Evolutionary conservation across 371 early-diverging fungal species (phyloP).

Genomic region (Encephalitozoon cuniculi): DNA sequence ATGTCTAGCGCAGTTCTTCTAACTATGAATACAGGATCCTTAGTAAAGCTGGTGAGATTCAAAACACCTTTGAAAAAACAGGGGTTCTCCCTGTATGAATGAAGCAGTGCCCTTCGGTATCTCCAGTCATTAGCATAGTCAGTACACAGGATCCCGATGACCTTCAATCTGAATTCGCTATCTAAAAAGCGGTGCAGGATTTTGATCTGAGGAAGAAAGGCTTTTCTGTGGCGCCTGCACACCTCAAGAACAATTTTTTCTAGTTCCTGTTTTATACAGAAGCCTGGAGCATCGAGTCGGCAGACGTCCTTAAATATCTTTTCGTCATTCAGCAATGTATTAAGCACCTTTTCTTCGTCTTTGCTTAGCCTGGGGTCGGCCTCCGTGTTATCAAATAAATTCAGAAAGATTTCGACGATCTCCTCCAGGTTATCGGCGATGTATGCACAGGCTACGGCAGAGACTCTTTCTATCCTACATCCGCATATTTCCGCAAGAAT

Average conservation of each 20-base stretch:
- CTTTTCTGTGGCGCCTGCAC: neutral
- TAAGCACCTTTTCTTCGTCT: neutral
- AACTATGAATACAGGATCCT: conserved; percentile 29
- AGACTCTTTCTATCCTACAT: neutral
- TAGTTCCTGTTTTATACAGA: neutral
- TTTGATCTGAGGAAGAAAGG: neutral
- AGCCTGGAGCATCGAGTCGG: neutral
- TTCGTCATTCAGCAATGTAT: neutral
- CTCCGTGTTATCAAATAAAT: neutral
- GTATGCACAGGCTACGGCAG: neutral
- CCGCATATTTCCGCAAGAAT: neutral
- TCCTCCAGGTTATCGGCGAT: neutral
- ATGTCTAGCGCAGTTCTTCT: conserved; percentile 5
- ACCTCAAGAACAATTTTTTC: neutral
- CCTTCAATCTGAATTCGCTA: neutral
- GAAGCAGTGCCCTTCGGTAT: conserved; percentile 21
- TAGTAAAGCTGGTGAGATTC: neutral
- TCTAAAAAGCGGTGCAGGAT: neutral
- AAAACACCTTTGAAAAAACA: neutral
- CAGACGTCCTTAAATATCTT: neutral
- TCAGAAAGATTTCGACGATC: neutral
- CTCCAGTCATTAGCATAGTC: conserved; percentile 32
- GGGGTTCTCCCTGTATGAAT: neutral
- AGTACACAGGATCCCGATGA: neutral
- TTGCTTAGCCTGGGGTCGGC: neutral